These are phyloP conservation scores for Leccinum pellstonianum DNA, from an alignment of 768 basidiomycete genomes.

Conservation along the genomic window DNA sequence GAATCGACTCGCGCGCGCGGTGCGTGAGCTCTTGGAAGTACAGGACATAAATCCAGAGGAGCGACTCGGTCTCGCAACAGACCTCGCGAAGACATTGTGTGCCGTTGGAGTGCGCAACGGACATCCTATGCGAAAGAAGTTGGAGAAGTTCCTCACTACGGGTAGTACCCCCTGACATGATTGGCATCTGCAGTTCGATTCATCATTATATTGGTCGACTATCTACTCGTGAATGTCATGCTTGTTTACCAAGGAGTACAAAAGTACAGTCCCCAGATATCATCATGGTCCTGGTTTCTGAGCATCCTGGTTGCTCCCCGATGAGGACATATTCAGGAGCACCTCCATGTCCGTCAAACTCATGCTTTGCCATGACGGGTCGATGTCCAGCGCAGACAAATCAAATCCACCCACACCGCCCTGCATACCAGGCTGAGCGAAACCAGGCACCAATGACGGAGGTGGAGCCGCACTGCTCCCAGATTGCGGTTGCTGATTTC, in stretches of 20 bases:
- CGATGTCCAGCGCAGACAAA: constrained; percentile 47
- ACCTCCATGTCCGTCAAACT: constrained; percentile 56
- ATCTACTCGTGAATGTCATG: neutral
- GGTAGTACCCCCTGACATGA: constrained; percentile 11
- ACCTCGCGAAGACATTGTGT: constrained; percentile 50
- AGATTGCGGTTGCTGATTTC: constrained; percentile 14
- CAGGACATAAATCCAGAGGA: constrained; percentile 47
- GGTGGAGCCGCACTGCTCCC: constrained; percentile 35
- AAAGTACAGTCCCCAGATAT: neutral
- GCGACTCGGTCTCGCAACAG: constrained; percentile 44
- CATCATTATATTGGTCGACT: constrained; percentile 1
- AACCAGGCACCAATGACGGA: constrained; percentile 43
- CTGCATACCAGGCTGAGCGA: constrained; percentile 28
- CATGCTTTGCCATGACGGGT: constrained; percentile 43
- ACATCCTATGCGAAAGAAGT: constrained; percentile 65
- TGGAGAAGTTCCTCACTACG: constrained; percentile 53
- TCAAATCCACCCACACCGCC: constrained; percentile 42
- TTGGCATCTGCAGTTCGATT: neutral
- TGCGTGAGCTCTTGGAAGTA: constrained; percentile 61
- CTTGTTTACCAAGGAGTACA: constrained; percentile 1
- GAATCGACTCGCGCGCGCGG: constrained; percentile 66
- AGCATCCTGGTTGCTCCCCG: constrained; percentile 22
- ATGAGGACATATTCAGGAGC: constrained; percentile 45
- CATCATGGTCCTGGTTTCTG: constrained; percentile 24
- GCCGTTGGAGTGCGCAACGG: constrained; percentile 57